These are phyloP conservation scores for Barbatosphaeria neglecta DNA, from an alignment of 495 filamentous ascomycete genomes.

Conservation along the genomic window DNA sequence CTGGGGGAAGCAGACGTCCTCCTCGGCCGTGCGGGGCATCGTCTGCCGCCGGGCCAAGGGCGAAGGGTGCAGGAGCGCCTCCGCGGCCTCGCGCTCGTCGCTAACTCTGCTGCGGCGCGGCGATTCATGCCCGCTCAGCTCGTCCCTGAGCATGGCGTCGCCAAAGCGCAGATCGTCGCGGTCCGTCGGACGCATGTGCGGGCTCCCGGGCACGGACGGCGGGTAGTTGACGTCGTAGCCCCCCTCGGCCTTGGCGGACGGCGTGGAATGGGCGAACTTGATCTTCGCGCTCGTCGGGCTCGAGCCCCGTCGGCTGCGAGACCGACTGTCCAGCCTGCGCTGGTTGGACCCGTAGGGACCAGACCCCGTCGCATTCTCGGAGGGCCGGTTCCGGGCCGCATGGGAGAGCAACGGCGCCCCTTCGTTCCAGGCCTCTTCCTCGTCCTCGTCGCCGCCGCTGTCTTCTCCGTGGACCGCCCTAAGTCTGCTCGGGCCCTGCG, in stretches of 20 bases:
- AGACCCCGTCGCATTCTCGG: slow-evolving; percentile 10
- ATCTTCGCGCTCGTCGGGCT: slow-evolving; percentile 25
- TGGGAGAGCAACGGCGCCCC: slow-evolving; percentile 45
- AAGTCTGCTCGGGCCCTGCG: slow-evolving; percentile 20
- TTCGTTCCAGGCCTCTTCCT: slow-evolving; percentile 31
- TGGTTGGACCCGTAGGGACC: slow-evolving; percentile 28
- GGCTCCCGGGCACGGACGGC: slow-evolving; percentile 80
- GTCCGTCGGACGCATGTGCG: slow-evolving; percentile 41
- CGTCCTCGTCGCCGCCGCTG: slow-evolving; percentile 28
- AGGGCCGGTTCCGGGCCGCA: slow-evolving; percentile 15
- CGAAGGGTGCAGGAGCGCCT: slow-evolving; percentile 11
- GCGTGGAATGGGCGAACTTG: slow-evolving; percentile 20
- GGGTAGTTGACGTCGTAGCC: slow-evolving; percentile 88
- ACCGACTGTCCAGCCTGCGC: slow-evolving; percentile 8
- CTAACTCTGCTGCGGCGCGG: slow-evolving; percentile 18
- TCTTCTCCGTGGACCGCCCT: slow-evolving; percentile 17
- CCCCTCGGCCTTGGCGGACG: slow-evolving; percentile 16
- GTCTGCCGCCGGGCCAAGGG: slow-evolving; percentile 33
- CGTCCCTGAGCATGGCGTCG: slow-evolving; percentile 62
- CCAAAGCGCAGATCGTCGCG: slow-evolving; percentile 53
- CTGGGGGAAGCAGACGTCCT: slow-evolving; percentile 88
- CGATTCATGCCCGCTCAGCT: slow-evolving; percentile 23
- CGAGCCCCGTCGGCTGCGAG: slow-evolving; percentile 27
- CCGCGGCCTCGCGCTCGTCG: slow-evolving; percentile 23
- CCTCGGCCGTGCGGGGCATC: slow-evolving; percentile 47